These are phyloP conservation scores for Spathaspora sp. DNA, from an alignment of 805 yeast genomes.

Conservation along the genomic window DNA sequence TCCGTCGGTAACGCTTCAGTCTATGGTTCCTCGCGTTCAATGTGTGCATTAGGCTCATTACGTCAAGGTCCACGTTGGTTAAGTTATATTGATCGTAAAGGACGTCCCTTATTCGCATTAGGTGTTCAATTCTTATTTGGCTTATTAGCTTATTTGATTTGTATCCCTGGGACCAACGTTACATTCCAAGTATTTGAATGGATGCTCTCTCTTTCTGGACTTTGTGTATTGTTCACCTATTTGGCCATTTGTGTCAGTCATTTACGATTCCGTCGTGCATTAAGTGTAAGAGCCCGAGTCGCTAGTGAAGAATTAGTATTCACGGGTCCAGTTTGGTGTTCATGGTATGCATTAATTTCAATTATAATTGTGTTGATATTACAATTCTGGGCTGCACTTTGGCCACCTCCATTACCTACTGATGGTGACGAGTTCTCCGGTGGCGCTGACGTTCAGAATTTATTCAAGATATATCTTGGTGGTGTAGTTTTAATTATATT, in stretches of 20 bases:
- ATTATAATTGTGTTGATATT: slow-evolving; percentile 24
- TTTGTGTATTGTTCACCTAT: slow-evolving; percentile 27
- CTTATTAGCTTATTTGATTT: slow-evolving; percentile 24
- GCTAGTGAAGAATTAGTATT: slow-evolving; percentile 27
- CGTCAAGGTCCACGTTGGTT: slow-evolving; percentile 26
- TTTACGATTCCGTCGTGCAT: slow-evolving; percentile 25
- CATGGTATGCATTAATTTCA: slow-evolving; percentile 28
- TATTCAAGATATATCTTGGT: slow-evolving; percentile 56
- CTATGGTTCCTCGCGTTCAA: slow-evolving; percentile 30
- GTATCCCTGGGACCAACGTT: slow-evolving; percentile 21
- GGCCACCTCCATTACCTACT: slow-evolving; percentile 24
- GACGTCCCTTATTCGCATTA: slow-evolving; percentile 28
- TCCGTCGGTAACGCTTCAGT: slow-evolving; percentile 36
- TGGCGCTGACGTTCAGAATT: slow-evolving; percentile 33
- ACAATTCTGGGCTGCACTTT: slow-evolving; percentile 38
- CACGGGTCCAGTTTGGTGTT: slow-evolving; percentile 27
- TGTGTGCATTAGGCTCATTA: slow-evolving; percentile 30
- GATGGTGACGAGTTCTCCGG: slow-evolving; percentile 15
- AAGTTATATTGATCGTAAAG: slow-evolving; percentile 25
- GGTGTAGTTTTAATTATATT: slow-evolving; percentile 37
- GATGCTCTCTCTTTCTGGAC: slow-evolving; percentile 27
- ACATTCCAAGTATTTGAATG: slow-evolving; percentile 25
- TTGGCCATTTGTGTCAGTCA: slow-evolving; percentile 28
- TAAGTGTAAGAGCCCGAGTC: slow-evolving; percentile 17
- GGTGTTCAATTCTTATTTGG: slow-evolving; percentile 23